Conservation (phyloP, 2,329 filamentous ascomycete species). For the Penicillium glabrum region DNA sequence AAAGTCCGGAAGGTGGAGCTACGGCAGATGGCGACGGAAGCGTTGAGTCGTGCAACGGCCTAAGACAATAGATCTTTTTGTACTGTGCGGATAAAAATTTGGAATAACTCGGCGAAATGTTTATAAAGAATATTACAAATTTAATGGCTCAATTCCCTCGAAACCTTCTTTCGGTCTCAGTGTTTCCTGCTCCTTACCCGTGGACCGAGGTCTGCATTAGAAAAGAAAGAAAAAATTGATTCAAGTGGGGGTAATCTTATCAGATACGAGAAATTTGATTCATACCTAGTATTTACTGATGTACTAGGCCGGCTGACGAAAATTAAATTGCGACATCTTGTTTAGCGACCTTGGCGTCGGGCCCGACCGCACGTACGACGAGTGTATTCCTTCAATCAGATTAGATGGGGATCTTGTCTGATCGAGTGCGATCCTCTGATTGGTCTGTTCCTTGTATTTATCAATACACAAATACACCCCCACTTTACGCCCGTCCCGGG, state of each 20-base stretch:
- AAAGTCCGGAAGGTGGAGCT: slow-evolving; percentile 66
- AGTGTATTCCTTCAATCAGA: slow-evolving; percentile 22
- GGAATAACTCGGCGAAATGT: neutral
- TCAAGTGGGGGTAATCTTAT: neutral
- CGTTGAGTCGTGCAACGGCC: slow-evolving; percentile 28
- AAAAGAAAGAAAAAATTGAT: neutral
- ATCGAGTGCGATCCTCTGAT: slow-evolving; percentile 3
- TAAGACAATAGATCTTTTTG: neutral
- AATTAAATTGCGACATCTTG: neutral
- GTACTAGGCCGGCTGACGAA: neutral
- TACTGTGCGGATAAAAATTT: neutral
- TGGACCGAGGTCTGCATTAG: neutral
- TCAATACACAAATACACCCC: neutral
- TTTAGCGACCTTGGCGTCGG: neutral
- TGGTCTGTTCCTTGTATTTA: neutral
- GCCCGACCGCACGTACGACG: neutral
- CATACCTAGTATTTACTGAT: neutral
- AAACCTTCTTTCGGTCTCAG: neutral
- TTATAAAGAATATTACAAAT: neutral
- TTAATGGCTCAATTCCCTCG: no score
- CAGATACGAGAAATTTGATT: neutral
- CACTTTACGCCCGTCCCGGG: neutral
- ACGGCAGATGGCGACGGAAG: slow-evolving; percentile 47
- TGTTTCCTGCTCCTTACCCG: neutral
- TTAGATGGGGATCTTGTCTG: slow-evolving; percentile 34